Evolutionary conservation across 371 early-diverging fungal species (phyloP).

Genomic region (Globomyces sp.): DNA sequence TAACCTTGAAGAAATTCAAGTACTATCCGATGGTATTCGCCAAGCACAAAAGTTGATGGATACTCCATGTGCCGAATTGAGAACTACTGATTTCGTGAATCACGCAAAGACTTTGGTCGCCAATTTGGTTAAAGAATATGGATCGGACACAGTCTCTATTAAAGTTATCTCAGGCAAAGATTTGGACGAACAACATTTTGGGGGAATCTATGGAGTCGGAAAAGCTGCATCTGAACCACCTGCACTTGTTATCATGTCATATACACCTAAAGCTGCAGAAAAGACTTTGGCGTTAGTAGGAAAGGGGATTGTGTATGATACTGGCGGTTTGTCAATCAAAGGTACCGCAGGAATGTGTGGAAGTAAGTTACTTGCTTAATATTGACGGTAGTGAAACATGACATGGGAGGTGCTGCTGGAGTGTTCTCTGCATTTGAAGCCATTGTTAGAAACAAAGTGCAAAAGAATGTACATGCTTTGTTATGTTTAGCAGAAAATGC

Average conservation of each 20-base stretch:
- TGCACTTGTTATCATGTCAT: conserved; percentile 38
- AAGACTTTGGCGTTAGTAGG: conserved; percentile 51
- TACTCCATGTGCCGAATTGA: conserved; percentile 42
- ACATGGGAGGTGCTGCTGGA: conserved; percentile 53
- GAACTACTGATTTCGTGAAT: conserved; percentile 41
- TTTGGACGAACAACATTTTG: conserved; percentile 35
- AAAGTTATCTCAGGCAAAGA: conserved; percentile 45
- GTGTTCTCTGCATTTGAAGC: conserved; percentile 44
- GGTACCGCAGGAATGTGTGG: conserved; percentile 32
- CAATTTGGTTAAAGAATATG: conserved; percentile 19
- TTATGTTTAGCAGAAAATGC: conserved; percentile 53
- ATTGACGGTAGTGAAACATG: conserved; percentile 26
- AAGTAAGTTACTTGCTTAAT: conserved; percentile 27
- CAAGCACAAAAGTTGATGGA: conserved; percentile 36
- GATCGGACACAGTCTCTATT: conserved; percentile 22
- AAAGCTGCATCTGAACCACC: conserved; percentile 42
- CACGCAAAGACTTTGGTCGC: conserved; percentile 27
- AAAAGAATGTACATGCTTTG: conserved; percentile 33
- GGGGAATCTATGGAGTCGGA: conserved; percentile 48
- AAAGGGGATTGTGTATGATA: conserved; percentile 57
- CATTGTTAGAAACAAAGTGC: conserved; percentile 22
- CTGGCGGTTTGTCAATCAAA: conserved; percentile 53
- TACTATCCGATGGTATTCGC: conserved; percentile 25
- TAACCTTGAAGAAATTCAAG: conserved; percentile 16
- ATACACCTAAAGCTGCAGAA: conserved; percentile 27